Evolutionary conservation across 148 eudicot genomes (phyloP).

Genomic region (Rhododendron henanense): DNA sequence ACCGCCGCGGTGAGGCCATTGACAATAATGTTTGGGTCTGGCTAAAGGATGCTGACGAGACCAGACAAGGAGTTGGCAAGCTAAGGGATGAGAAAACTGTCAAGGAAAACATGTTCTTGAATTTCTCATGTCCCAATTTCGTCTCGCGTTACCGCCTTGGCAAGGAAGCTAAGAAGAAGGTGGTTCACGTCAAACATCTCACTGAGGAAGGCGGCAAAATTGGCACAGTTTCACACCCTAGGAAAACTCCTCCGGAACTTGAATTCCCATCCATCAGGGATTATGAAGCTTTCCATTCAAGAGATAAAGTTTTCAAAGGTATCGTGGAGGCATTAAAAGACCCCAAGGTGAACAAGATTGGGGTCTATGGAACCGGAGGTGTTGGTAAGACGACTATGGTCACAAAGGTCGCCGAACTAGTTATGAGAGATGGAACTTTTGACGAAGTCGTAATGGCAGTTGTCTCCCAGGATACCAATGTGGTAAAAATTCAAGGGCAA

Average conservation of each 20-base stretch:
- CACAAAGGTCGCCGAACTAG: not conserved
- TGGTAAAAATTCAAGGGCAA: not conserved
- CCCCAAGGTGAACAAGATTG: not conserved
- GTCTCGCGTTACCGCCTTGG: not conserved
- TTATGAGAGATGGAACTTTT: not conserved
- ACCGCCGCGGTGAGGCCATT: not conserved
- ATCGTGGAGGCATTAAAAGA: not conserved
- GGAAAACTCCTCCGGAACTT: not conserved
- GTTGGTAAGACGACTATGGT: conserved; percentile 11
- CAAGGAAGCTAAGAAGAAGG: not conserved
- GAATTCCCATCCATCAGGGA: not conserved
- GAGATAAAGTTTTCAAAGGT: not conserved
- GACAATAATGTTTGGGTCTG: not conserved
- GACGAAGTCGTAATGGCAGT: not conserved
- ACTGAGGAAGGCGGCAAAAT: not conserved
- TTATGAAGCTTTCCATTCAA: not conserved
- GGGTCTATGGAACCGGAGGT: not conserved
- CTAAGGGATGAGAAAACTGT: not conserved
- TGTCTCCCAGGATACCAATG: too few species aligned
- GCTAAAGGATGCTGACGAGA: not conserved
- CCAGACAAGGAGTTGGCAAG: not conserved
- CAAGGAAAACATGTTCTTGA: not conserved
- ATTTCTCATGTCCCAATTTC: not conserved
- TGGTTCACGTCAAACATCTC: not conserved
- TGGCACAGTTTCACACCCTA: not conserved